Percentiles rank a stretch among this genome's conserved stretches.
These are phyloP conservation scores for Trichoderma cornu-damae DNA, from an alignment of 2,329 filamentous ascomycete species.

Conservation along the genomic window DNA sequence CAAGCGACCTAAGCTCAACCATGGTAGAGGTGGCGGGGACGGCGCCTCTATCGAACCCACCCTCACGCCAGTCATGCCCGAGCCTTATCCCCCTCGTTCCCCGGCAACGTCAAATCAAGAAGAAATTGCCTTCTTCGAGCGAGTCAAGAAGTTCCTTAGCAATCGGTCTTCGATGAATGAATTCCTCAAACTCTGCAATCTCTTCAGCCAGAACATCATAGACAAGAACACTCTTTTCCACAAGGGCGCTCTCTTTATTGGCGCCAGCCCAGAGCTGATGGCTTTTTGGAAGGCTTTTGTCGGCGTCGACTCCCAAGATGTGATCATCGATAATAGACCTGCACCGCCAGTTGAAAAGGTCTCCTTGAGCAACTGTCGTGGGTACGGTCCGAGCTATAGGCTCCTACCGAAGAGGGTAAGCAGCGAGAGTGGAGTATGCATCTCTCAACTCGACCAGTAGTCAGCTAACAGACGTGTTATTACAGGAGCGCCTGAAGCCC, in stretches of 20 bases:
- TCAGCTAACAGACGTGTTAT: constrained; percentile 19
- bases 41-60: constrained; percentile 72
- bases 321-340: constrained; percentile 72
- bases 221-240: constrained; percentile 77
- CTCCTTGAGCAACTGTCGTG: constrained; percentile 91
- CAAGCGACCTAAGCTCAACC: constrained; percentile 70
- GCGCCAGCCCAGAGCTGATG: constrained; percentile 83
- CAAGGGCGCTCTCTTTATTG: constrained; percentile 80
- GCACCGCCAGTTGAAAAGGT: constrained; percentile 72
- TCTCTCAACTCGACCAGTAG: background rate
- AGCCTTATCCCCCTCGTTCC: constrained; percentile 73
- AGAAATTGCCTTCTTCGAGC: constrained; percentile 90
- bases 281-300: constrained; percentile 83
- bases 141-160: constrained; percentile 90
- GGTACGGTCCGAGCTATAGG: constrained; percentile 92
- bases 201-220: constrained; percentile 90
- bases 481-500: constrained; percentile 73
- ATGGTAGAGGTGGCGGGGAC: constrained; percentile 57
- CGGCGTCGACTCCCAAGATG: constrained; percentile 68
- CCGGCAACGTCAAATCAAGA: constrained; percentile 72
- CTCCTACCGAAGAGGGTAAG: constrained; percentile 74
- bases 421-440: constrained; percentile 6
- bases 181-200: constrained; percentile 93
- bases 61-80: constrained; percentile 79
- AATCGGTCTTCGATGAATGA: constrained; percentile 92